A percentile compares a stretch with the other conserved stretches of the same genome.
Evolutionary conservation across 2,329 filamentous ascomycete genomes (phyloP).

Genomic region (Pseudogymnoascus sp.): DNA sequence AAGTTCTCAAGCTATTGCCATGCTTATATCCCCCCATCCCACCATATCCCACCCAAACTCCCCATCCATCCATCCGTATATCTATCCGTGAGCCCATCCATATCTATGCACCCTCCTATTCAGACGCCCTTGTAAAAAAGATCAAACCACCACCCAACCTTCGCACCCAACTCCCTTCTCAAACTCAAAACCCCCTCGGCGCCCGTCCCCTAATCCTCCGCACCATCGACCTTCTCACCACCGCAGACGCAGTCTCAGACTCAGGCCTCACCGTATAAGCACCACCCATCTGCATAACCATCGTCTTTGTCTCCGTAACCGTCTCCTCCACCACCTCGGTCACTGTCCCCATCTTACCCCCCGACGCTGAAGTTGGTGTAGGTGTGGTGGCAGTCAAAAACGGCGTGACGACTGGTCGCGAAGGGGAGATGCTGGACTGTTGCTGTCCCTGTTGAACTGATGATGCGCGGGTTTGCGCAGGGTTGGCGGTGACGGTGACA

Average conservation of each 20-base stretch:
- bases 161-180: neutral
- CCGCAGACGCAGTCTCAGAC: neutral
- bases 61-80: neutral
- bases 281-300: slow-evolving; percentile 1
- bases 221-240: neutral
- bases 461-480: neutral
- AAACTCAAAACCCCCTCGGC: neutral
- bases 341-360: neutral
- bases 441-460: neutral
- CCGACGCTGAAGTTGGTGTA: neutral
- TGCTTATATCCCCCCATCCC: too few species aligned
- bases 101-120: neutral
- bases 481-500: neutral
- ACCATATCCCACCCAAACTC: neutral
- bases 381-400: neutral
- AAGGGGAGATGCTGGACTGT: neutral
- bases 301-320: neutral
- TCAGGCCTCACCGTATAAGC: neutral
- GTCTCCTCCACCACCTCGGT: neutral
- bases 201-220: neutral
- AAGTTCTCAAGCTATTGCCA: neutral
- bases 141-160: neutral
- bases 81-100: neutral
- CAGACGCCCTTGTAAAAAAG: neutral
- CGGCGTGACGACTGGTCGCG: neutral